phyloP scores from a whole-genome alignment of 2,329 filamentous ascomycete species.

The Aspergillus proliferans region DNA sequence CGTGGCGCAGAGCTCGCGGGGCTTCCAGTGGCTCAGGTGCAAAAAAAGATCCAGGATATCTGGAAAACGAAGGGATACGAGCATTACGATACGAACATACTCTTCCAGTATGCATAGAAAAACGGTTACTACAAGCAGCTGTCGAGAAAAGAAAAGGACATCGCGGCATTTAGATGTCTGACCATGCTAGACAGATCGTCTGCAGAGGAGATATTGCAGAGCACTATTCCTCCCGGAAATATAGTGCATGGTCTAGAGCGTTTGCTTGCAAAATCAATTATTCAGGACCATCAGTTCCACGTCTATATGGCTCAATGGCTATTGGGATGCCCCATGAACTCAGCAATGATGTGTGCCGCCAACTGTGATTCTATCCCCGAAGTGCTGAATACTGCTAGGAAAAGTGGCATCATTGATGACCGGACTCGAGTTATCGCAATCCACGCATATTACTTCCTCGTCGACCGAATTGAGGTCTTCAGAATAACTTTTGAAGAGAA shows the following conservation, averaged over 20 bases:
- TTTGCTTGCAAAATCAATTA: background rate
- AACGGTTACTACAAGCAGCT: background rate
- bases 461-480: background rate
- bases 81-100: background rate
- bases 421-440: background rate
- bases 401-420: background rate
- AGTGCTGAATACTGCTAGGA: background rate
- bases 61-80: background rate
- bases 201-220: background rate
- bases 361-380: background rate
- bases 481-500: background rate
- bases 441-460: background rate
- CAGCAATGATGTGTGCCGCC: background rate
- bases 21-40: background rate
- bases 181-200: background rate
- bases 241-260: constrained; percentile 1
- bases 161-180: background rate
- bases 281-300: background rate
- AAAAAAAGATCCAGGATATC: background rate
- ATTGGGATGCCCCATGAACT: background rate
- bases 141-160: background rate
- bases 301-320: background rate
- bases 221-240: constrained; percentile 1
- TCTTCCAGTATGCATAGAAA: background rate
- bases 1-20: background rate